Base-by-base conservation (phyloP, 2,329 filamentous ascomycete genomes). In the Allantophomopsis lycopodina region DNA sequence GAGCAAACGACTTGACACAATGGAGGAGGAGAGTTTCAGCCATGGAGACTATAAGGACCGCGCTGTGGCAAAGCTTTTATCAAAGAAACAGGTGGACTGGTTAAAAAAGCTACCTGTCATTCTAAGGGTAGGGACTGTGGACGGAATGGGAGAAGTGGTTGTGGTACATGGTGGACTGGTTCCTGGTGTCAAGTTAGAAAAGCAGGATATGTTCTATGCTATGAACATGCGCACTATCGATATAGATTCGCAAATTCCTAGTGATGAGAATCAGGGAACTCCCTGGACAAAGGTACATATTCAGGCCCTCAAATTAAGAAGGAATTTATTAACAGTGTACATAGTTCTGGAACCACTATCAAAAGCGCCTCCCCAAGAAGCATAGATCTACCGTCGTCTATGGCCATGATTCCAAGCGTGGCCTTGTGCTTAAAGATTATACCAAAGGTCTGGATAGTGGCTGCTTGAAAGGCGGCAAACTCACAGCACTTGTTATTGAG, bases 81-180 rank as follows among this genome's bases (percentile, higher is more conserved):
- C 47, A 16, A 37, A 54, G 44, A 63, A 71, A 18, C 82, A 94
- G 44, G 66, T 80, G 6, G 54, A 66, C 11, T 94, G 80, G 76
- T 68, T 94, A 18, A 63, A 74, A 39, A 55, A 63, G 3, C 83
- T 80, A 21, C 87, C 88, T 5, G 71, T 93, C n/a, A 86, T 94
- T 42, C 64, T 94, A 37, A 69, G 74, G 42, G 63, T 87, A 23
- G 82, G 84, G n/a, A 54, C 64, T 12, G 60, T 88, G 30, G 63
- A 67, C 1, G 61, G 59, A 2, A 64, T 78, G 56, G 71, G 79
- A 30, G 68, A 79, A 42, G 66, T 93, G 4, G 68, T 80, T 5
- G 79, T 87, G 38, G 89, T 88, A 6, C 91, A 96, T 61, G 89
- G 76, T 0, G 91, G 91, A 1, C 68, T 96, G 2, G 78, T 91